phyloP scores from a whole-genome alignment of 2,329 filamentous ascomycete genomes.

The Cytospora piceae region DNA sequence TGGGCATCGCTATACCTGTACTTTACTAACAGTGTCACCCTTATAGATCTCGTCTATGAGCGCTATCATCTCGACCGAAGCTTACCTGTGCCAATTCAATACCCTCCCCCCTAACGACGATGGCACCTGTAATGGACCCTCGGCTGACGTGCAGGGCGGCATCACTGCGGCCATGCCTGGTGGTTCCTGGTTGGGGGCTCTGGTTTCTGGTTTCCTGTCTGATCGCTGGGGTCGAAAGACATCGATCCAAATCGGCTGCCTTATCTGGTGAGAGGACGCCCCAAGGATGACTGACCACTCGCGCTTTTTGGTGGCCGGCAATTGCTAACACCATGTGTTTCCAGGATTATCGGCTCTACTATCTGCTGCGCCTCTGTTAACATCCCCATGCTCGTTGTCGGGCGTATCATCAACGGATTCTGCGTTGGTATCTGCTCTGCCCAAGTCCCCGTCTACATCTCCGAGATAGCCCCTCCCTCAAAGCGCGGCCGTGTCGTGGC shows the following conservation, averaged over 20 bases:
- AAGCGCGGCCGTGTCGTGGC: conserved; percentile 48
- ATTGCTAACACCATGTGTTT: neutral
- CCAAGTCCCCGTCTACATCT: conserved; percentile 72
- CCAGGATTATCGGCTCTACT: conserved; percentile 53
- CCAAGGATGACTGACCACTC: too few relatives aligned
- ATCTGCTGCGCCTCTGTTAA: conserved; percentile 51
- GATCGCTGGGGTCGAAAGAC: conserved; percentile 56
- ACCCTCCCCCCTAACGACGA: conserved; percentile 42
- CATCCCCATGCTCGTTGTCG: conserved; percentile 64
- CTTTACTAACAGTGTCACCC: neutral
- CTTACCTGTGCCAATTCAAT: conserved; percentile 50
- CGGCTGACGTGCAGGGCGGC: conserved; percentile 56
- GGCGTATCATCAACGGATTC: conserved; percentile 72
- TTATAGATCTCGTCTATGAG: conserved; percentile 44
- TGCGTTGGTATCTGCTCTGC: conserved; percentile 74
- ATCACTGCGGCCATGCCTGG: conserved; percentile 74
- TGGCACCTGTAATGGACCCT: conserved; percentile 55
- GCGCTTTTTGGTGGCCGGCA: neutral
- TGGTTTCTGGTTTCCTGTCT: conserved; percentile 61
- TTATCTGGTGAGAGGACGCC: conserved; percentile 51
- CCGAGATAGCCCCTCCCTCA: conserved; percentile 61
- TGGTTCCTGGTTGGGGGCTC: conserved; percentile 69
- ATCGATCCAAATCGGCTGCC: conserved; percentile 54
- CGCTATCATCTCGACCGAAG: conserved; percentile 47
- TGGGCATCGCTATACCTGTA: neutral